phyloP scores from a whole-genome alignment of 176 grass and related monocot species.

The Cenchrus americanus region DNA sequence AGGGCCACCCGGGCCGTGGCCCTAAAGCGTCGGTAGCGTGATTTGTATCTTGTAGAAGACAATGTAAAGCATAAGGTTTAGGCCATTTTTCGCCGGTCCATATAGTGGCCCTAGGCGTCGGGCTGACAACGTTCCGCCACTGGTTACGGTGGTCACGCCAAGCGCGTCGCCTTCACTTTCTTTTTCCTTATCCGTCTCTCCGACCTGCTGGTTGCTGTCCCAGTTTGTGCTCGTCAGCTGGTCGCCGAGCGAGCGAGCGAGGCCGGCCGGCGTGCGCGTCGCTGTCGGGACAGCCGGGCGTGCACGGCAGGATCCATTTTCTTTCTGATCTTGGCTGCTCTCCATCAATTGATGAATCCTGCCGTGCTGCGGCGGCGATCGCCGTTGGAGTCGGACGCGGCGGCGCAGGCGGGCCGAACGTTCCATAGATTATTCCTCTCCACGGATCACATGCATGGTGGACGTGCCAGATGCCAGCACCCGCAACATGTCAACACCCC shows the following conservation, averaged over 20 bases:
- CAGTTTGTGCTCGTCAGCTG: neutral
- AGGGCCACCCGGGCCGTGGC: no score
- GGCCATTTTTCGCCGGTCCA: no score
- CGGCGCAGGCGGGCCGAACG: neutral
- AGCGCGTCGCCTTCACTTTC: conserved; percentile 19
- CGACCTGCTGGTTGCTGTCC: neutral
- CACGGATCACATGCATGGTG: neutral
- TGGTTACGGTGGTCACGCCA: neutral
- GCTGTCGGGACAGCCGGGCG: conserved; percentile 35
- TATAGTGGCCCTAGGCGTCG: no score
- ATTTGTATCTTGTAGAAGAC: no score
- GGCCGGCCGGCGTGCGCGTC: conserved; percentile 18
- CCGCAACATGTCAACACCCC: no score
- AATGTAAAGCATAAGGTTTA: no score
- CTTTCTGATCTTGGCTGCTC: neutral
- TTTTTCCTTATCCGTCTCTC: neutral
- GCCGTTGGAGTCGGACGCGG: conserved; percentile 4
- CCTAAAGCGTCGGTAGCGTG: no score
- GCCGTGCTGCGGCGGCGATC: no score
- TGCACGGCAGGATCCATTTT: conserved; percentile 20
- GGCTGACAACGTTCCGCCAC: no score
- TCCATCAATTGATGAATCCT: no score
- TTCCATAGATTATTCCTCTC: neutral
- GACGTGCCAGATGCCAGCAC: no score
- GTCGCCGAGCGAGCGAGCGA: neutral